Percentiles rank a stretch among this genome's conserved stretches.
Conservation (phyloP, 345 rosid genomes). For the Isatis tinctoria region DNA sequence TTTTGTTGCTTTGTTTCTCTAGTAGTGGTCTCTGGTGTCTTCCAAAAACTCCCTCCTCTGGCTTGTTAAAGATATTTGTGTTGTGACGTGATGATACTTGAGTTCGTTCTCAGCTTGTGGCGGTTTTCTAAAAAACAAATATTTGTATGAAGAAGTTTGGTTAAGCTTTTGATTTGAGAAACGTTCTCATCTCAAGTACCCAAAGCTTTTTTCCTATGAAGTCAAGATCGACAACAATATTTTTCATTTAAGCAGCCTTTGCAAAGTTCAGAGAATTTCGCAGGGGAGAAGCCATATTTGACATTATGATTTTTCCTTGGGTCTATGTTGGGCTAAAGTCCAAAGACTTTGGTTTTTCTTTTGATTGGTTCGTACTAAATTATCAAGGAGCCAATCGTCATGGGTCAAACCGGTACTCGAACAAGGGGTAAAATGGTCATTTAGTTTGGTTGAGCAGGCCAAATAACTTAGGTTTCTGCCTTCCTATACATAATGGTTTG, state of each 20-base stretch:
- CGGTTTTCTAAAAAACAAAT: background rate
- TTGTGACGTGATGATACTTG: background rate
- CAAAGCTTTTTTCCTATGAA: too few species aligned
- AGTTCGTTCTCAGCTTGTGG: background rate
- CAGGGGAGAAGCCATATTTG: background rate
- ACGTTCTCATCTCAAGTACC: background rate
- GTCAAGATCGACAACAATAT: background rate
- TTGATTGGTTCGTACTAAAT: background rate
- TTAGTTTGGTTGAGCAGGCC: background rate
- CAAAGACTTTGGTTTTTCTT: background rate
- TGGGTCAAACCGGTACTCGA: background rate
- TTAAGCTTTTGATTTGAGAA: background rate
- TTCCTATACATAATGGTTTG: background rate
- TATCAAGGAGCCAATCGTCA: background rate
- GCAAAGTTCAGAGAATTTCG: background rate
- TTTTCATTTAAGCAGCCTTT: background rate
- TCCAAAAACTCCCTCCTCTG: background rate
- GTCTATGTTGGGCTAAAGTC: background rate
- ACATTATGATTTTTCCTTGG: background rate
- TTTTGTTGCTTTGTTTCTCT: background rate
- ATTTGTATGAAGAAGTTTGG: conserved; percentile 8
- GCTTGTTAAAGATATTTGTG: conserved; percentile 7
- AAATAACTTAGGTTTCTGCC: background rate
- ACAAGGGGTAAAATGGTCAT: background rate
- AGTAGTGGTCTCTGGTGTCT: background rate